phyloP scores from a whole-genome alignment of 1,284 basidiomycete genomes.

The Ceratobasidium sp. region DNA sequence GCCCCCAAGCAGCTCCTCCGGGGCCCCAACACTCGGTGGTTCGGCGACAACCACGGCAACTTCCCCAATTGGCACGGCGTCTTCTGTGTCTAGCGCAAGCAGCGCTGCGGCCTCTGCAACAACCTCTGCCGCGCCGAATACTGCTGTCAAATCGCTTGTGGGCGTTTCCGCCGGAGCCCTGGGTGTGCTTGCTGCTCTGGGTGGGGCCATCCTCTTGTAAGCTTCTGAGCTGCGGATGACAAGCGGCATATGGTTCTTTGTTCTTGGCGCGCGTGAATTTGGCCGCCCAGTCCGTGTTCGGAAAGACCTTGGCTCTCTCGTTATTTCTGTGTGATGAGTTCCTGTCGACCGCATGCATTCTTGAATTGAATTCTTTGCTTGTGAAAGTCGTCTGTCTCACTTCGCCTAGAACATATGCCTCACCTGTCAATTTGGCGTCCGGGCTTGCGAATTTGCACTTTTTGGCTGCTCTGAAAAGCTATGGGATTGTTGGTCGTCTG shows the following conservation, averaged over 20 bases:
- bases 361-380: background rate
- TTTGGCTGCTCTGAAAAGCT: conserved; percentile 3
- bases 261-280: conserved; percentile 26
- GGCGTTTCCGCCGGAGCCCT: background rate
- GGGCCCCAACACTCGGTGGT: background rate
- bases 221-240: conserved; percentile 25
- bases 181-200: conserved; percentile 16
- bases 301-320: background rate
- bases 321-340: background rate
- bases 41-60: background rate
- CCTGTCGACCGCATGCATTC: background rate
- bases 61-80: background rate
- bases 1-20: background rate
- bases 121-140: conserved; percentile 12
- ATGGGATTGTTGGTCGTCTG: background rate
- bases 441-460: background rate
- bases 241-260: background rate
- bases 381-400: background rate
- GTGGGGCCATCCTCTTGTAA: conserved; percentile 21
- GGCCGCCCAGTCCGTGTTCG: background rate
- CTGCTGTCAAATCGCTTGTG: background rate
- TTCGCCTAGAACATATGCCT: too few species aligned
- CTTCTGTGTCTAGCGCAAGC: background rate
- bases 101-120: conserved; percentile 29
- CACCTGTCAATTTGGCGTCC: too few species aligned